phyloP scores from a whole-genome alignment of 2,329 filamentous ascomycete species.

The Claviceps pazoutovae region DNA sequence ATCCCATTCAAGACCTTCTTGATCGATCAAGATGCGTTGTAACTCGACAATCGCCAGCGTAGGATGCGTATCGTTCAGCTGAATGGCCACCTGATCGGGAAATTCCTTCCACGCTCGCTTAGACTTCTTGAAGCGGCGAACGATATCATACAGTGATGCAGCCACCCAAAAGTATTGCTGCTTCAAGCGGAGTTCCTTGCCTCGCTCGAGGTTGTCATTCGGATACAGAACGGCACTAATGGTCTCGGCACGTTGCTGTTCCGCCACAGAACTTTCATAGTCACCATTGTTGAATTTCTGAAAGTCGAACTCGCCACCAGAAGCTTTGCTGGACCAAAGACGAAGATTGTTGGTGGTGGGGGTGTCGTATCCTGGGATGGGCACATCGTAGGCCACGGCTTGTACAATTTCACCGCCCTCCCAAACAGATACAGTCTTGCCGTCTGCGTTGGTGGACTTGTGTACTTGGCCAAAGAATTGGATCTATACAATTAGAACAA shows the following conservation, averaged over 20 bases:
- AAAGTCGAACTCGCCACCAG: constrained; percentile 95
- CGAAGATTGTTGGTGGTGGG: constrained; percentile 90
- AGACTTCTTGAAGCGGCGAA: constrained; percentile 95
- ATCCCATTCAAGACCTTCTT: constrained; percentile 87
- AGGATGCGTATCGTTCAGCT: constrained; percentile 95
- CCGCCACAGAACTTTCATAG: constrained; percentile 95
- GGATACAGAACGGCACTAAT: constrained; percentile 96
- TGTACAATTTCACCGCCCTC: constrained; percentile 86
- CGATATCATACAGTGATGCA: constrained; percentile 88
- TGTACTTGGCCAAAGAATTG: constrained; percentile 86
- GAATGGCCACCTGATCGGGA: constrained; percentile 87
- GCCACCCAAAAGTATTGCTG: constrained; percentile 99
- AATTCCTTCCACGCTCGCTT: constrained; percentile 86
- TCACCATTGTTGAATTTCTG: constrained; percentile 98
- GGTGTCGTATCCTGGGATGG: constrained; percentile 81
- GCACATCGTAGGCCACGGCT: constrained; percentile 86
- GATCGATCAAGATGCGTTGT: constrained; percentile 79
- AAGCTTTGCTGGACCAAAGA: constrained; percentile 94
- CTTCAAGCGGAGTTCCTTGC: constrained; percentile 94
- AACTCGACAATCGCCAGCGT: constrained; percentile 93
- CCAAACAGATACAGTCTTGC: constrained; percentile 66
- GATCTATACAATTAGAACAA: constrained; percentile 33
- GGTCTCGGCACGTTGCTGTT: constrained; percentile 96
- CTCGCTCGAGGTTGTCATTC: constrained; percentile 91
- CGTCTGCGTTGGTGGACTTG: constrained; percentile 60